phyloP scores from a whole-genome alignment of 768 basidiomycete species.

The Trichaptum fuscoviolaceum region DNA sequence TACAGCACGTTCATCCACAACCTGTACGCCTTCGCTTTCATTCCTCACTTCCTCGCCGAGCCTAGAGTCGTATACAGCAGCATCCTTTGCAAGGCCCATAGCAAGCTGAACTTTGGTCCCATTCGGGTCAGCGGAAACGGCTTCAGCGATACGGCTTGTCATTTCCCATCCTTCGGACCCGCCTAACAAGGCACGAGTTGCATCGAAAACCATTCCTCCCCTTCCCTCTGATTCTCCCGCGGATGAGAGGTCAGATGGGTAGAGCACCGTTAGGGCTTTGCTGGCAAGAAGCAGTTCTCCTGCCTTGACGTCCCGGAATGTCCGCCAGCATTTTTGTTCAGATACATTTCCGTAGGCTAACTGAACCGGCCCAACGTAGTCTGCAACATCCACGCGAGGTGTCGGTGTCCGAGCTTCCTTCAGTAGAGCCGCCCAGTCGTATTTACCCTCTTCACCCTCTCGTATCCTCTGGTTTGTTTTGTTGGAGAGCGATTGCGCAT shows the following conservation, averaged over 20 bases:
- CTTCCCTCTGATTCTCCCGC: background rate
- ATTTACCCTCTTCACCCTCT: conserved; percentile 20
- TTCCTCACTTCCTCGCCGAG: background rate
- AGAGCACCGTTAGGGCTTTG: conserved; percentile 22
- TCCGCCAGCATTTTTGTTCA: conserved; percentile 23
- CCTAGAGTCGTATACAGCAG: background rate
- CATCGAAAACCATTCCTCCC: conserved; percentile 6
- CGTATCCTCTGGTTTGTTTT: conserved; percentile 9
- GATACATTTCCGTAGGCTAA: conserved; percentile 9
- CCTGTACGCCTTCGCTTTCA: background rate
- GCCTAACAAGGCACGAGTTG: conserved; percentile 10
- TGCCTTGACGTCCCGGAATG: conserved; percentile 15
- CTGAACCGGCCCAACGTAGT: conserved; percentile 20
- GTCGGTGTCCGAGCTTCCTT: conserved; percentile 7
- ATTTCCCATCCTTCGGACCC: conserved; percentile 10
- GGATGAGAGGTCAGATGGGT: conserved; percentile 11
- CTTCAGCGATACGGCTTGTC: conserved; percentile 12
- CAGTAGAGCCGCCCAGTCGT: conserved; percentile 22
- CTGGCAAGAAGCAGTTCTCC: conserved; percentile 26
- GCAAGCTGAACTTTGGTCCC: background rate
- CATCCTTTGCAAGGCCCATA: background rate
- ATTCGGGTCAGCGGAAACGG: conserved; percentile 8
- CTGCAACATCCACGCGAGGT: conserved; percentile 18
- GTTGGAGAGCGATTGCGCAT: background rate
- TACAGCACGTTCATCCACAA: background rate